Conservation (phyloP, 495 filamentous ascomycete species). For the Cercophora scortea region DNA sequence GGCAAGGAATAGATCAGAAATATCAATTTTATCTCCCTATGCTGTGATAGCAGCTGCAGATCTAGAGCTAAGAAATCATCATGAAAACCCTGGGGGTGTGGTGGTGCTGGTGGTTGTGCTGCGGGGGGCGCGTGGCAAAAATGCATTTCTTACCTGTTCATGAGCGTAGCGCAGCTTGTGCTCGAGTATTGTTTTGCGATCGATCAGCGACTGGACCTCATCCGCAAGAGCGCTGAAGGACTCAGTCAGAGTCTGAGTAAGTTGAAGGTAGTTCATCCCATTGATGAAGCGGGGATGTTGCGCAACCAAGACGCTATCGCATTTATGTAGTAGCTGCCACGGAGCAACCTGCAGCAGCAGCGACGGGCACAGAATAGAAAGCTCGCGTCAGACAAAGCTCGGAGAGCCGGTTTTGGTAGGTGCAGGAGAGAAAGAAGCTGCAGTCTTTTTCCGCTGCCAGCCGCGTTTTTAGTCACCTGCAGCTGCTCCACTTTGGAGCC, state of each 20-base stretch:
- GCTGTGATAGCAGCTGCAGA: constrained; percentile 51
- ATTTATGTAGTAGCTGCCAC: no score
- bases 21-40: constrained; percentile 40
- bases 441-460: constrained; percentile 6
- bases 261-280: constrained; percentile 34
- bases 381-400: constrained; percentile 1
- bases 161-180: constrained; percentile 51
- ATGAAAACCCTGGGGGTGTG: constrained; percentile 8
- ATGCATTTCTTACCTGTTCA: constrained; percentile 41
- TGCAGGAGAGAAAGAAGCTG: constrained; percentile 4
- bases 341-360: background rate
- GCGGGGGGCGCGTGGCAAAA: background rate
- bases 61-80: constrained; percentile 72
- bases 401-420: background rate
- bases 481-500: background rate
- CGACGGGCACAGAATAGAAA: no score
- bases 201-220: constrained; percentile 47
- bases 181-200: constrained; percentile 47
- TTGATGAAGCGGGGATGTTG: constrained; percentile 3
- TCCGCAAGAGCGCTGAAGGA: constrained; percentile 60
- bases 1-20: constrained; percentile 27
- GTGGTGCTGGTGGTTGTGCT: background rate
- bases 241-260: constrained; percentile 42
- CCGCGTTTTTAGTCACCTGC: background rate
- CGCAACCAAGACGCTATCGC: background rate